Evolutionary conservation across 2,329 filamentous ascomycete species (phyloP).

Genomic region (Aphanocladium album): DNA sequence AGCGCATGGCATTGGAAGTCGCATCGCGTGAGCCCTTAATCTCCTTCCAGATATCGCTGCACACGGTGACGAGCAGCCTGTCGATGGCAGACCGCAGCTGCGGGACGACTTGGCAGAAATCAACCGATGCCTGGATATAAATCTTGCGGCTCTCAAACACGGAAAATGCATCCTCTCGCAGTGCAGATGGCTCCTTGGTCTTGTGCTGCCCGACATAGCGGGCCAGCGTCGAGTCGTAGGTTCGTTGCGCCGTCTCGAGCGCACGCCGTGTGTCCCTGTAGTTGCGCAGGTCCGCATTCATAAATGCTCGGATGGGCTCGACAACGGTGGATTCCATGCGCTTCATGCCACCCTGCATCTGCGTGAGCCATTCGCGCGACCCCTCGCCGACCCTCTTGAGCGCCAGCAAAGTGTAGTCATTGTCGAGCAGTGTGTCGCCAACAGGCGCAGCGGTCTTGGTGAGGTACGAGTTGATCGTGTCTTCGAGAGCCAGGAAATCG

Average conservation of each 20-base stretch:
- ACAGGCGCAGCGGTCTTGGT: slow-evolving; percentile 69
- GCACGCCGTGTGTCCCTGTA: slow-evolving; percentile 80
- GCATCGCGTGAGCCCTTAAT: slow-evolving; percentile 68
- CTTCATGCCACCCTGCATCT: slow-evolving; percentile 67
- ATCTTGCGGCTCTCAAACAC: slow-evolving; percentile 87
- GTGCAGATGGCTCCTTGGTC: slow-evolving; percentile 84
- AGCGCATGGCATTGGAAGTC: slow-evolving; percentile 59
- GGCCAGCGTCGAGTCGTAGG: slow-evolving; percentile 74
- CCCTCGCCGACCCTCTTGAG: slow-evolving; percentile 82
- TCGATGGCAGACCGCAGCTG: slow-evolving; percentile 81
- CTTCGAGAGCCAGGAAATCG: slow-evolving; percentile 69
- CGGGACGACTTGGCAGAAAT: slow-evolving; percentile 84
- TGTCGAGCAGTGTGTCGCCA: slow-evolving; percentile 82
- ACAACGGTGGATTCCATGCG: slow-evolving; percentile 71
- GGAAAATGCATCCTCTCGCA: slow-evolving; percentile 93
- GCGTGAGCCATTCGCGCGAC: slow-evolving; percentile 81
- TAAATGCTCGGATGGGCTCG: slow-evolving; percentile 76
- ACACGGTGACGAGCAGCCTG: slow-evolving; percentile 77
- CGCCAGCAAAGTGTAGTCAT: slow-evolving; percentile 88
- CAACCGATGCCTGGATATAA: slow-evolving; percentile 88
- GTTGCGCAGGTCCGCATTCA: slow-evolving; percentile 70
- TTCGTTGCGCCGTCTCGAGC: slow-evolving; percentile 76
- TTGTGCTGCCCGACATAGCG: slow-evolving; percentile 83
- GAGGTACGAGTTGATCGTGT: slow-evolving; percentile 71
- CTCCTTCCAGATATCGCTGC: slow-evolving; percentile 83